Conservation (phyloP, 352 stramenopile species). For the Globisporangium paroecandrum region DNA sequence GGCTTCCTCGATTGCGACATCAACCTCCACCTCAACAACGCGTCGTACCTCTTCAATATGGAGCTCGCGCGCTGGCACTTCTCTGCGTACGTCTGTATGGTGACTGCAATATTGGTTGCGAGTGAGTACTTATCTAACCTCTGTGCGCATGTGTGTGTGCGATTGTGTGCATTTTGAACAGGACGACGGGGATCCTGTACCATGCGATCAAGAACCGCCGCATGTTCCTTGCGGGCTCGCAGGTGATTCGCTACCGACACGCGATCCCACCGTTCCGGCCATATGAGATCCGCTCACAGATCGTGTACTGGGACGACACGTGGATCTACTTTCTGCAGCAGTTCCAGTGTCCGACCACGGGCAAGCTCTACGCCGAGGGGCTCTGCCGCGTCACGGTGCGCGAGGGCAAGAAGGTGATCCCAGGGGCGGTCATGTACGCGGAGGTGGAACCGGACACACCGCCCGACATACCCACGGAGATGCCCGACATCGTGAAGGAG, state of each 20-base stretch:
- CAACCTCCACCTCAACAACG: conserved; percentile 86
- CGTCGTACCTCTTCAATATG: conserved; percentile 79
- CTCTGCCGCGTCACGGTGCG: conserved; percentile 36
- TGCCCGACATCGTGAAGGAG: conserved; percentile 8
- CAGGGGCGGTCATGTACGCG: conserved; percentile 24
- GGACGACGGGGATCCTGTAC: conserved; percentile 1
- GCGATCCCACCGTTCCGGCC: conserved; percentile 49
- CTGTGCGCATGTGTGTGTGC: too few relatives aligned
- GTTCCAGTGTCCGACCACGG: conserved; percentile 47
- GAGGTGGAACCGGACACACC: conserved; percentile 16
- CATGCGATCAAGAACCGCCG: conserved; percentile 59
- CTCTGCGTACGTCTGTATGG: conserved; percentile 40
- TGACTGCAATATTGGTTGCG: neutral
- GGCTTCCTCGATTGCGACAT: conserved; percentile 78
- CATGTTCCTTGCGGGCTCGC: conserved; percentile 58
- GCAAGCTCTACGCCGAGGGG: conserved; percentile 53
- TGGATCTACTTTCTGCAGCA: conserved; percentile 67
- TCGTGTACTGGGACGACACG: conserved; percentile 52
- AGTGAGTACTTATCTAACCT: neutral
- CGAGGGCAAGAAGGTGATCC: conserved; percentile 24
- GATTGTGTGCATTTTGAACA: neutral
- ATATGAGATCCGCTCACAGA: conserved; percentile 58
- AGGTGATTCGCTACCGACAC: conserved; percentile 61
- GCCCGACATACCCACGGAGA: neutral
- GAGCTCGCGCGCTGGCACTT: conserved; percentile 86